Evolutionary conservation across 768 basidiomycete genomes (phyloP).

Genomic region (Clitopilus hobsonii): DNA sequence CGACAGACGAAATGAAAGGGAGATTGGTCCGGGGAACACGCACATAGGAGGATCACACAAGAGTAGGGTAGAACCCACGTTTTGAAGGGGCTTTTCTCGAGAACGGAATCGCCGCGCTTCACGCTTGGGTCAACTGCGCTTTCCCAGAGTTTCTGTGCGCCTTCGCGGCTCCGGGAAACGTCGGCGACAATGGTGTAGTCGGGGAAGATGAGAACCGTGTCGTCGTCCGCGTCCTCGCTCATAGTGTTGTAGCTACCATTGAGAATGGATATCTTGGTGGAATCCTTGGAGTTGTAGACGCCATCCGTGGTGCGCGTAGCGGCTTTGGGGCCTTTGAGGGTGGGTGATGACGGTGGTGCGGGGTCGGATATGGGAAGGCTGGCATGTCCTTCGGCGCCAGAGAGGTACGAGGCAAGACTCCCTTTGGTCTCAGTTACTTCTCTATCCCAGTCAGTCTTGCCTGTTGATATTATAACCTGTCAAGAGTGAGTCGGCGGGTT

Average conservation of each 20-base stretch:
- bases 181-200: constrained; percentile 84
- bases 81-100: constrained; percentile 44
- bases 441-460: constrained; percentile 82
- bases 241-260: constrained; percentile 82
- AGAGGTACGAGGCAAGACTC: constrained; percentile 64
- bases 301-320: constrained; percentile 37
- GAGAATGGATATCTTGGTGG: constrained; percentile 60
- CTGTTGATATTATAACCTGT: constrained; percentile 86
- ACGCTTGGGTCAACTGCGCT: constrained; percentile 56
- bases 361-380: constrained; percentile 21
- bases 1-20: constrained; percentile 11
- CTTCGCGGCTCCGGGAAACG: constrained; percentile 56
- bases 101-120: constrained; percentile 38
- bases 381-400: constrained; percentile 26
- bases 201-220: constrained; percentile 86
- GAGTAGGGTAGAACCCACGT: constrained; percentile 87
- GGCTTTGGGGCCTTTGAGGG: constrained; percentile 19
- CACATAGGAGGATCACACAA: constrained; percentile 86
- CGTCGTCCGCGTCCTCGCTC: constrained; percentile 54
- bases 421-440: constrained; percentile 70
- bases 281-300: constrained; percentile 53
- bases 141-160: constrained; percentile 69
- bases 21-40: constrained; percentile 21
- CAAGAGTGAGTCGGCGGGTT: not conserved
- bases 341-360: constrained; percentile 17